Percentiles rank a stretch among this genome's conserved stretches.
Conservation (phyloP, 208 protist species). For the Trichomonas vaginalis region DNA sequence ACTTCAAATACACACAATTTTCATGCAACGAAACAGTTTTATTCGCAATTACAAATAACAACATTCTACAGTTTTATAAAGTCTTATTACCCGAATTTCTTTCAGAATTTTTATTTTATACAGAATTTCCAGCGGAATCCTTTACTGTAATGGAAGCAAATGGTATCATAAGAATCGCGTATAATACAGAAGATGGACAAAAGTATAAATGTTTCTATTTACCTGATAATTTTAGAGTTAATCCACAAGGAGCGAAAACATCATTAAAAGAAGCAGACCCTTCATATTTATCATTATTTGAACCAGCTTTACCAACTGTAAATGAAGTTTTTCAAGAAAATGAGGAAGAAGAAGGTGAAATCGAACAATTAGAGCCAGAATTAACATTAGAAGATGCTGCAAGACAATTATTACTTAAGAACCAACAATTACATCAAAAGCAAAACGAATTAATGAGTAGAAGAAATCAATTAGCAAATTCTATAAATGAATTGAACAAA, state of each 20-base stretch:
- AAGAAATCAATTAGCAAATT: neutral
- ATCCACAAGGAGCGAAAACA: neutral
- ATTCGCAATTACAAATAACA: neutral
- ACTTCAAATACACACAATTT: neutral
- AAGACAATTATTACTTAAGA: neutral
- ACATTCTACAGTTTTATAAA: neutral
- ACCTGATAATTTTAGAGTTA: neutral
- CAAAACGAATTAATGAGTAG: neutral
- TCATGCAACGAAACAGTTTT: neutral
- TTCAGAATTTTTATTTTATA: neutral
- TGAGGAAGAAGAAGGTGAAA: neutral
- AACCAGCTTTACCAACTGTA: neutral
- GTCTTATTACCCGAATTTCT: neutral
- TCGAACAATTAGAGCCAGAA: neutral
- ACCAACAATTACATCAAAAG: neutral
- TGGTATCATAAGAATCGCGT: neutral
- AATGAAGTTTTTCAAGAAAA: neutral
- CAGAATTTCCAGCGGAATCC: neutral
- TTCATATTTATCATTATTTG: neutral
- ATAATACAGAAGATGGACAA: neutral
- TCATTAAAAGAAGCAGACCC: neutral
- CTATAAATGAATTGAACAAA: neutral
- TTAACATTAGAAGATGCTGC: neutral
- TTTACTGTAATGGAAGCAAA: neutral
- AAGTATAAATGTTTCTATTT: neutral